Evolutionary conservation across 257 asterid genomes (phyloP).

Genomic region (Cruciata laevipes): DNA sequence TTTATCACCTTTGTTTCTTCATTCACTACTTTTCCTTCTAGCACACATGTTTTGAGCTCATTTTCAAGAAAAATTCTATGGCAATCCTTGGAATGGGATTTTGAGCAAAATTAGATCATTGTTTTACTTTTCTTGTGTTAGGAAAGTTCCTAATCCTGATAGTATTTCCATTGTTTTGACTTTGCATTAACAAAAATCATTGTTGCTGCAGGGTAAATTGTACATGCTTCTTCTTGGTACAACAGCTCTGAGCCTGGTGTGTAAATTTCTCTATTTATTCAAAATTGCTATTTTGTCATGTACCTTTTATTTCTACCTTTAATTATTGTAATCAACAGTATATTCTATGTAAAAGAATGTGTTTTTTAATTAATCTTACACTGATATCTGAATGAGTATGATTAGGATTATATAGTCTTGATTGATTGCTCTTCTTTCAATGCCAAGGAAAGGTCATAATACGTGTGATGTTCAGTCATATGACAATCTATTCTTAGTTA

Average conservation of each 20-base stretch:
- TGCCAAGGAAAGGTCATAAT: background rate
- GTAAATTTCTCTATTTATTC: conserved; percentile 18
- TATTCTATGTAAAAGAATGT: background rate
- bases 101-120: conserved; percentile 5
- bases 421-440: background rate
- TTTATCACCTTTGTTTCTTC: background rate
- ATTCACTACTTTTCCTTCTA: background rate
- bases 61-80: background rate
- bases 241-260: conserved; percentile 79
- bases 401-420: background rate
- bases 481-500: too few relatives aligned
- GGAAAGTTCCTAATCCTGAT: background rate
- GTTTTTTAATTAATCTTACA: background rate
- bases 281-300: conserved; percentile 10
- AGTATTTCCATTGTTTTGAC: conserved; percentile 10
- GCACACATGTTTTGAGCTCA: background rate
- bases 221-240: conserved; percentile 83
- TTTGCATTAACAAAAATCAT: conserved; percentile 19
- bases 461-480: background rate
- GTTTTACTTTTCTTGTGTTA: conserved; percentile 2
- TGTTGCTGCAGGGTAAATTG: conserved; percentile 51
- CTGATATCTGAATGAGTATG: background rate
- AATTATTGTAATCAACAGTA: background rate
- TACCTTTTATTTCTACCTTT: conserved; percentile 6
- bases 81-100: conserved; percentile 1